A percentile compares a stretch with the other conserved stretches of the same genome.
These are phyloP conservation scores for Pulveroboletus frians DNA, from an alignment of 768 basidiomycete species.

Conservation along the genomic window DNA sequence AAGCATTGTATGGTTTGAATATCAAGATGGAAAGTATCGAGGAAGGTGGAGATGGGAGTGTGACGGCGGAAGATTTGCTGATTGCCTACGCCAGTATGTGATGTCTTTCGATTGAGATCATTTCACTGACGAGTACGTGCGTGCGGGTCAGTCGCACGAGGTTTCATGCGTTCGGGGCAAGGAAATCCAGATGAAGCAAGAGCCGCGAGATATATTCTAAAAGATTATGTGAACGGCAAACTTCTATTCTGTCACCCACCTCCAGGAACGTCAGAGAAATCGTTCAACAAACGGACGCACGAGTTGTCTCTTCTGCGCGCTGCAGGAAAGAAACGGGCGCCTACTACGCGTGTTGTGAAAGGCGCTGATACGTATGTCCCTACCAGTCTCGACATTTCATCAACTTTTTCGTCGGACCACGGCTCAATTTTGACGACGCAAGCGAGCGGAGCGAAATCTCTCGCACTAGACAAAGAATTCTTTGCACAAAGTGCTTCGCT, in stretches of 20 bases:
- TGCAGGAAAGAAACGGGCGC: slow-evolving; percentile 82
- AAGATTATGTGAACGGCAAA: slow-evolving; percentile 96
- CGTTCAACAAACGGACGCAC: slow-evolving; percentile 73
- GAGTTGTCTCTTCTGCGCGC: slow-evolving; percentile 53
- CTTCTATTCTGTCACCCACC: slow-evolving; percentile 88
- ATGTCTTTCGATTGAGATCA: background rate
- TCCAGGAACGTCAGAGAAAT: slow-evolving; percentile 57
- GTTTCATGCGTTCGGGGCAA: slow-evolving; percentile 88
- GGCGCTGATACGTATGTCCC: slow-evolving; percentile 78
- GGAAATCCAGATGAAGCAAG: slow-evolving; percentile 97
- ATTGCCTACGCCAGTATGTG: slow-evolving; percentile 88
- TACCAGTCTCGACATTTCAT: background rate
- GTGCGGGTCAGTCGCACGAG: slow-evolving; percentile 71
- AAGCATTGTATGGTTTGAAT: slow-evolving; percentile 81
- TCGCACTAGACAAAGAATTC: slow-evolving; percentile 75
- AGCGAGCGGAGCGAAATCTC: slow-evolving; percentile 47
- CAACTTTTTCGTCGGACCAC: slow-evolving; percentile 9
- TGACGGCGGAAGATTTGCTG: slow-evolving; percentile 76
- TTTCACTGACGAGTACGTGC: slow-evolving; percentile 14
- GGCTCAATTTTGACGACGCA: slow-evolving; percentile 25
- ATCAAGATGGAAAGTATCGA: slow-evolving; percentile 62
- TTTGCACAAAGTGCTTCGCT: slow-evolving; percentile 56
- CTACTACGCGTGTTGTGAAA: slow-evolving; percentile 79
- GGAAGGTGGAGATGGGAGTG: slow-evolving; percentile 78
- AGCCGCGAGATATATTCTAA: slow-evolving; percentile 85